Evolutionary conservation across 2,329 filamentous ascomycete genomes (phyloP).

Genomic region (Aspergillus luchuensis): DNA sequence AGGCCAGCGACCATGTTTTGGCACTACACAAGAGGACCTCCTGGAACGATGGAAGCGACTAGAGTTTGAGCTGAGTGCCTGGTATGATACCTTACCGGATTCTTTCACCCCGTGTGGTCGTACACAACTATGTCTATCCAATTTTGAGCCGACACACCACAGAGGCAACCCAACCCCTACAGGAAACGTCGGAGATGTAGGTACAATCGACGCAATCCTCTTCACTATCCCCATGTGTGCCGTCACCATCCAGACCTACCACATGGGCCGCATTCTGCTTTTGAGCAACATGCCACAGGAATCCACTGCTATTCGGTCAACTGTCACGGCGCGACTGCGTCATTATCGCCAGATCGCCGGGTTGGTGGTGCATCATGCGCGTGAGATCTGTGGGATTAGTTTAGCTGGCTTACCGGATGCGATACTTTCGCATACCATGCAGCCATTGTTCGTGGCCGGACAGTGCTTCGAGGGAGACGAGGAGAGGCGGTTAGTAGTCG

Average conservation of each 20-base stretch:
- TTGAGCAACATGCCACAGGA: conserved; percentile 60
- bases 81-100: conserved; percentile 55
- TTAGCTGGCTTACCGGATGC: conserved; percentile 55
- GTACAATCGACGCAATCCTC: background rate
- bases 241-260: conserved; percentile 62
- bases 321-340: conserved; percentile 52
- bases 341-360: conserved; percentile 55
- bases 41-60: conserved; percentile 52
- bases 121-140: conserved; percentile 31
- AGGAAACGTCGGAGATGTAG: too few relatives aligned
- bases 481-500: background rate
- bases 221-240: conserved; percentile 56
- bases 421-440: conserved; percentile 41
- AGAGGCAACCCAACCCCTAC: background rate
- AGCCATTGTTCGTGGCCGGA: conserved; percentile 24
- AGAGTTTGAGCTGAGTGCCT: conserved; percentile 54
- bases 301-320: conserved; percentile 50
- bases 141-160: background rate
- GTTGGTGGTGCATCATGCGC: conserved; percentile 54
- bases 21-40: conserved; percentile 18
- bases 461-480: conserved; percentile 49
- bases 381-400: conserved; percentile 59
- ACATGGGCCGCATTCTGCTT: conserved; percentile 61
- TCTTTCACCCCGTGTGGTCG: conserved; percentile 55
- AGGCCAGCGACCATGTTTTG: conserved; percentile 13